Conservation (phyloP, 257 asterid genomes). For the Cruciata laevipes region DNA sequence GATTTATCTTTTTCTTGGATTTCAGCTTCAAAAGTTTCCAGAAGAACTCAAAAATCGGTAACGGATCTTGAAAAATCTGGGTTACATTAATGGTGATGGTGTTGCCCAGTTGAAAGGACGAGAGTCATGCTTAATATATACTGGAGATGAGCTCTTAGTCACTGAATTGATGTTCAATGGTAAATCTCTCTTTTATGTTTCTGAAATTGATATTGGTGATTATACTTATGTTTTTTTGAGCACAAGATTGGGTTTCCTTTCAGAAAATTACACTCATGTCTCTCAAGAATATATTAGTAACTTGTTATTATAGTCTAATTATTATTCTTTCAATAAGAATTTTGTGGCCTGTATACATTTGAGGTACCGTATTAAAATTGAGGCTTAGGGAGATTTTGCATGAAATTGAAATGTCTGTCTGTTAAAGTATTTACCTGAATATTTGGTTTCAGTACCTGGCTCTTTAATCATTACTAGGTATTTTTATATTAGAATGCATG, state of each 20-base stretch:
- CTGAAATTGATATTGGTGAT: slow-evolving; percentile 2
- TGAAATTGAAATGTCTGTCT: no score
- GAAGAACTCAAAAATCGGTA: slow-evolving; percentile 96
- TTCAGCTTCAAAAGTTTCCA: slow-evolving; percentile 93
- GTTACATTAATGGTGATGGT: slow-evolving; percentile 85
- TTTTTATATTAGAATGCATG: no score
- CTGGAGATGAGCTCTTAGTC: slow-evolving; percentile 97
- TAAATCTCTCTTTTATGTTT: slow-evolving; percentile 20
- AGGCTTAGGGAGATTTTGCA: no score
- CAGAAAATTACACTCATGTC: background rate
- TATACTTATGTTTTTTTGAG: background rate
- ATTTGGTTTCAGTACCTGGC: no score
- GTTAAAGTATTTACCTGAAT: no score
- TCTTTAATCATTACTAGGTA: no score
- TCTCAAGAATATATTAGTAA: background rate
- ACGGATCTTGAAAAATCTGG: slow-evolving; percentile 81
- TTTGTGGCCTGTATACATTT: no score
- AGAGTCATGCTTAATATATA: slow-evolving; percentile 96
- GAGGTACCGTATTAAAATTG: no score
- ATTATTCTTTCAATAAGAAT: no score
- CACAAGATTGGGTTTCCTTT: no score
- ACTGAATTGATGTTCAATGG: slow-evolving; percentile 97
- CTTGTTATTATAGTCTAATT: no score
- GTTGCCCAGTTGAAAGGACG: slow-evolving; percentile 92
- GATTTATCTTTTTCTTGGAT: background rate